Evolutionary conservation across 345 rosid genomes (phyloP).

Genomic region (Erysimum cheiranthoides): DNA sequence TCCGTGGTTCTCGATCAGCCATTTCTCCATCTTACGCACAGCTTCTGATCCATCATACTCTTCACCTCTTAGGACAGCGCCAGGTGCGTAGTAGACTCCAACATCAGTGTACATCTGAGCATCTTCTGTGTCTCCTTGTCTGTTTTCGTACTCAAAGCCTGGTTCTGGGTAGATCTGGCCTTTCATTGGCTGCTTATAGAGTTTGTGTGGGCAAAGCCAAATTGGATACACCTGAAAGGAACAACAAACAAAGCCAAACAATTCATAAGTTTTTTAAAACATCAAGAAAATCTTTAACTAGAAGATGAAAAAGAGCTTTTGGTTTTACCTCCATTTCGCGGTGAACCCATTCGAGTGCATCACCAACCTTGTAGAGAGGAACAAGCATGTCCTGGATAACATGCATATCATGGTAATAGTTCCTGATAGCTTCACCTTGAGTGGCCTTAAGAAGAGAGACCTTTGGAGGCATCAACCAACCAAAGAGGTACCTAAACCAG

Average conservation of each 20-base stretch:
- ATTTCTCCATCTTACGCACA: constrained; percentile 83
- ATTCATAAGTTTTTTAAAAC: neutral
- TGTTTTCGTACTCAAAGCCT: constrained; percentile 84
- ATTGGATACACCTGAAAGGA: constrained; percentile 78
- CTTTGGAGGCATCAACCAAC: constrained; percentile 99
- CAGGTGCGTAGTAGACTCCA: constrained; percentile 97
- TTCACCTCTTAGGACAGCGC: constrained; percentile 92
- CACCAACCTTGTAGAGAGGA: constrained; percentile 95
- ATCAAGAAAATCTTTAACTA: constrained; percentile 17
- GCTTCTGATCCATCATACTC: constrained; percentile 85
- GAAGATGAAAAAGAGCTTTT: constrained; percentile 2
- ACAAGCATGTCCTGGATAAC: constrained; percentile 99
- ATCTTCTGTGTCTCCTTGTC: constrained; percentile 90
- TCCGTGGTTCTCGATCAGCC: constrained; percentile 94
- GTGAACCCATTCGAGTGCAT: constrained; percentile 94
- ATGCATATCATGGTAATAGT: constrained; percentile 97
- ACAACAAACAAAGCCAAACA: constrained; percentile 1
- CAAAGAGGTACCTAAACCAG: constrained; percentile 94
- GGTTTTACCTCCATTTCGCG: constrained; percentile 89
- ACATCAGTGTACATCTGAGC: constrained; percentile 98
- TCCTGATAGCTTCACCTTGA: constrained; percentile 97
- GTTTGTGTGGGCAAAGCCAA: constrained; percentile 95
- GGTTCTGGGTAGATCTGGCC: constrained; percentile 95
- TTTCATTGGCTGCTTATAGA: constrained; percentile 85
- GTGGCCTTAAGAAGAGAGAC: constrained; percentile 98